Evolutionary conservation across 768 basidiomycete species (phyloP), one percentile per base, ranked within the genome.

Genomic region (Astraeus odoratus): DNA sequence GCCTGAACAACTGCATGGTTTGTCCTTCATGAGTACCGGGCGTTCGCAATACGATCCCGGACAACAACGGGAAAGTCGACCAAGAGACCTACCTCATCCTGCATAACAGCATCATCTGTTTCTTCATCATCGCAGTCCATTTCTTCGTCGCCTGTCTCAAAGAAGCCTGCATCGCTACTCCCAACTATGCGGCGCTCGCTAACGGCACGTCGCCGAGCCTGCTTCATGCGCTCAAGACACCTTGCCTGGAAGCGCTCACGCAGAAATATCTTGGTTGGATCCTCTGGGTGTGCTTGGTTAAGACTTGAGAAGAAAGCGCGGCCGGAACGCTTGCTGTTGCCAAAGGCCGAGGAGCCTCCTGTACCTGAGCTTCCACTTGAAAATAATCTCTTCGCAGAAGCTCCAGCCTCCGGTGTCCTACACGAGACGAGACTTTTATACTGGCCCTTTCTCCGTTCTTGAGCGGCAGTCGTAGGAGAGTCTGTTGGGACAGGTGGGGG

Each of bases 11-110:
- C 85, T 87, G 46, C 2, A 43, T 8, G n/a, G n/a, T n/a, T n/a
- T n/a, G n/a, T n/a, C n/a, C n/a, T n/a, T n/a, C n/a, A n/a, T n/a
- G 25, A n/a, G 10, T 48, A 31, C 16, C 8, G n/a, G 10, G 8
- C 2, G 26, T 57, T n/a, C 59, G 46, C 36, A 43, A 38, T 42
- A 46, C 18, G 18, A 22, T 30, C 36, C 25, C 37, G 46, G 10
- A 30, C 23, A 39, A 39, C 23, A 36, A 27, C 29, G 26, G 31
- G 38, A 52, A 45, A n/a, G n/a, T n/a, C n/a, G n/a, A n/a, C n/a
- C n/a, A n/a, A n/a, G n/a, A n/a, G n/a, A 44, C 68, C 44, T 24
- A 76, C 83, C 69, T 83, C 81, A 47, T 83, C 81, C 47, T 80
- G 71, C 71, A 85, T 72, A 22, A 81, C 57, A 30, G 53, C 64